phyloP scores from a whole-genome alignment of 768 basidiomycete genomes.

The Hirschioporus abietinus region DNA sequence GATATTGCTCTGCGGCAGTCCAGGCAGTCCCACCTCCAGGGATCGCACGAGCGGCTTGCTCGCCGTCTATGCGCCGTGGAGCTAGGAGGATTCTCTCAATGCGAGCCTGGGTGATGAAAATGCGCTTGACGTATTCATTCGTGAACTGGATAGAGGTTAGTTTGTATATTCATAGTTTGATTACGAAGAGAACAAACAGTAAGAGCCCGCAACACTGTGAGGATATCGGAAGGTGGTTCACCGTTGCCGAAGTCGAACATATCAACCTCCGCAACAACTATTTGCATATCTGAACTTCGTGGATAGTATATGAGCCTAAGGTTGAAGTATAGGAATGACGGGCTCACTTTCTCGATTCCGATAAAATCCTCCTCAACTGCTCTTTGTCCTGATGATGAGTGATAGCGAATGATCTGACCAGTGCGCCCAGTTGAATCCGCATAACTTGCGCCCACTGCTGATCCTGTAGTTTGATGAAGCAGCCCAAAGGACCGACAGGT shows the following conservation, averaged over 20 bases:
- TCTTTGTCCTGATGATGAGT: conserved; percentile 61
- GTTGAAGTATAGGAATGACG: conserved; percentile 17
- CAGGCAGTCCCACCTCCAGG: conserved; percentile 52
- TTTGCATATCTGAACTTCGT: conserved; percentile 38
- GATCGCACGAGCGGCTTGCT: conserved; percentile 40
- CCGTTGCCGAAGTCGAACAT: conserved; percentile 76
- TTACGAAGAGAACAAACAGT: conserved; percentile 44
- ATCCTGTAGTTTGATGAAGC: conserved; percentile 71
- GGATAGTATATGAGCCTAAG: neutral
- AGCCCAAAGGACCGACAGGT: conserved; percentile 78
- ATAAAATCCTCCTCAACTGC: conserved; percentile 48
- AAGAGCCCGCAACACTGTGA: conserved; percentile 81
- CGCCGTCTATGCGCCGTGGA: conserved; percentile 55
- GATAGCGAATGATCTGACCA: conserved; percentile 71
- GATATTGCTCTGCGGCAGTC: conserved; percentile 39
- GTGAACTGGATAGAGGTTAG: conserved; percentile 46
- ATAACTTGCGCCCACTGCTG: conserved; percentile 63
- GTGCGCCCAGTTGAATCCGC: conserved; percentile 48
- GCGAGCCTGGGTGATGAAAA: conserved; percentile 66
- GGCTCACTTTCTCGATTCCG: conserved; percentile 57
- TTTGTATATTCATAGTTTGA: conserved; percentile 4
- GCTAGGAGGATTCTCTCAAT: conserved; percentile 76
- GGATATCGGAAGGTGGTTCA: conserved; percentile 55
- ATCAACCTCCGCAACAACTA: conserved; percentile 67
- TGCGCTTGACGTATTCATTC: conserved; percentile 67